Base-by-base conservation (phyloP, 2,329 filamentous ascomycete species). In the Elsinoe necatrix region DNA sequence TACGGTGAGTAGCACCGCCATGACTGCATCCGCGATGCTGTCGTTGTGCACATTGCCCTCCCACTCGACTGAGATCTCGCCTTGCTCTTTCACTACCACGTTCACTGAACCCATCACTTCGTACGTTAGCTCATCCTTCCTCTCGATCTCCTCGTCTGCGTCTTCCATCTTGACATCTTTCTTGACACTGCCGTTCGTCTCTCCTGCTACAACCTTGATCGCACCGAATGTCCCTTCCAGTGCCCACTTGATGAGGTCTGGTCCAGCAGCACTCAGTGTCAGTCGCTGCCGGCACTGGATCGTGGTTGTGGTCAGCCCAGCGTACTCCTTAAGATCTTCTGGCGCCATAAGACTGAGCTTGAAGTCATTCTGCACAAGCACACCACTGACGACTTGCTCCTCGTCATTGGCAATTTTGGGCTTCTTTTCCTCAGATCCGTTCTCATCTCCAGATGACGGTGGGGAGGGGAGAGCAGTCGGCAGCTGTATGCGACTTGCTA, bases 31-130 rank as follows among this genome's bases (percentile, higher is more conserved):
- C n/a, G 93, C 93, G 66, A 98, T 95, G 59, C 90, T 89, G 67
- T 98, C 93, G 69, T 97, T 98, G 66, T 96, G 85, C 75, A 95
- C 87, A 69, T 97, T 98, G 58, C 91, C 93, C 69, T 97, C 92
- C 93, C 93, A 98, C 72, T 95, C 90, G 2, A 97, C 77, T 69
- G 95, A 90, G 4, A 96, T 81, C 67, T 93, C 85, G 57, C 91
- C 87, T 60, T 77, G 80, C 2, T 59, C 51, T 35, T 63, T 63
- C 57, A 66, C 63, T 61, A 80, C 80, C 71, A 93, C 90, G 18
- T 85, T 81, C n/a, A 97, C 83, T 6, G 82, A 82, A 61, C 90
- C 92, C 92, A 98, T 97, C 65, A 98, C 82, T 25, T 79, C 74
- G 66, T 83, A 84, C 8, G 74, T 70, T 3, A 65, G 71, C 74